These are phyloP conservation scores for Amylostereum chailletii DNA, from an alignment of 1,284 basidiomycete species.

Conservation along the genomic window DNA sequence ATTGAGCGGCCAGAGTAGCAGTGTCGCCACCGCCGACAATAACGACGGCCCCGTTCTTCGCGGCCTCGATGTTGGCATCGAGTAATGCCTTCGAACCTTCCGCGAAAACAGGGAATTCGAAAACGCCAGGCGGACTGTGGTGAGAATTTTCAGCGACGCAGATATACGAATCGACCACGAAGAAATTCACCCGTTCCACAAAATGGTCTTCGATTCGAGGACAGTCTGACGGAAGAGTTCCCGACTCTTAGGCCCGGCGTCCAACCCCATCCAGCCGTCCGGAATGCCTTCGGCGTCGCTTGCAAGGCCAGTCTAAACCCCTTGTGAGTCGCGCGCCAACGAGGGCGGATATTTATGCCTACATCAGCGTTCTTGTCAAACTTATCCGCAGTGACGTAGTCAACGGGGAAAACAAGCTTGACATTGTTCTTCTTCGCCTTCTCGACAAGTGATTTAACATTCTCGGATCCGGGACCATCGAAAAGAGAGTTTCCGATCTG, in stretches of 20 bases:
- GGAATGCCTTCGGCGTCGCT: conserved; percentile 86
- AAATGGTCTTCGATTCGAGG: conserved; percentile 87
- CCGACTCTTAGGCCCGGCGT: conserved; percentile 77
- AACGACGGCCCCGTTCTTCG: conserved; percentile 80
- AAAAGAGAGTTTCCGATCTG: conserved; percentile 94
- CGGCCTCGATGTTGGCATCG: conserved; percentile 83
- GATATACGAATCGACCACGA: background rate
- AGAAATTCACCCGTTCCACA: conserved; percentile 84
- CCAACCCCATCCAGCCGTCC: conserved; percentile 92
- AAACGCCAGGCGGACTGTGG: conserved; percentile 87
- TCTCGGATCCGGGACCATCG: conserved; percentile 84
- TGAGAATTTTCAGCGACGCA: background rate
- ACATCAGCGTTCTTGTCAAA: conserved; percentile 90
- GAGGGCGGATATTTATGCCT: conserved; percentile 12
- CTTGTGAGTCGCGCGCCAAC: too few relatives aligned
- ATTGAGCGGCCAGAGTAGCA: conserved; percentile 83
- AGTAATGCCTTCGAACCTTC: conserved; percentile 81
- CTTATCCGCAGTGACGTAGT: conserved; percentile 92
- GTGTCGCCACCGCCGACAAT: conserved; percentile 95
- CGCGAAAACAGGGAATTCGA: conserved; percentile 93
- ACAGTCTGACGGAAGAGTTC: conserved; percentile 79
- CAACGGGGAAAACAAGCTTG: conserved; percentile 92
- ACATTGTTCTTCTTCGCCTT: conserved; percentile 94
- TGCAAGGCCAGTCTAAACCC: conserved; percentile 57
- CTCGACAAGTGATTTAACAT: conserved; percentile 79